phyloP scores from a whole-genome alignment of 495 filamentous ascomycete genomes.

The Aspergillus indologenus region DNA sequence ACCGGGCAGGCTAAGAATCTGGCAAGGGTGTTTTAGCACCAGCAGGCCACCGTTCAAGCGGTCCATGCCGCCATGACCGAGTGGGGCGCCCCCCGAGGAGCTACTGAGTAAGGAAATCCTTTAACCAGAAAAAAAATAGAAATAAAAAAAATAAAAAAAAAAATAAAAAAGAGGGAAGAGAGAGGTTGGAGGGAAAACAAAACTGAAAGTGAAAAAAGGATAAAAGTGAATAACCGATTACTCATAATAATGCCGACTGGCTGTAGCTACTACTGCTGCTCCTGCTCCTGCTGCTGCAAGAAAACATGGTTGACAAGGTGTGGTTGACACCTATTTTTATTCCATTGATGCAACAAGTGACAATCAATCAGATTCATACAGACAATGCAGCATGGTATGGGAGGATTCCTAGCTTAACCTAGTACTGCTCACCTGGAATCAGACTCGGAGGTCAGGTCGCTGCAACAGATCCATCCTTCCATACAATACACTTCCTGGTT shows the following conservation, averaged over 20 bases:
- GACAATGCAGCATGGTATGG: background rate
- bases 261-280: background rate
- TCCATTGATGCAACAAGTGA: background rate
- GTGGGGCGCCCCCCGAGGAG: conserved; percentile 21
- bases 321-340: background rate
- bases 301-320: no score
- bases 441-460: background rate
- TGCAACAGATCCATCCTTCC: background rate
- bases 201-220: background rate
- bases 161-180: background rate
- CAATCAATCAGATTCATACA: background rate
- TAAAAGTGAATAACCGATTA: background rate
- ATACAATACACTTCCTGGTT: background rate
- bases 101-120: conserved; percentile 7
- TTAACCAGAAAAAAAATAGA: conserved; percentile 10
- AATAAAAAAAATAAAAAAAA: conserved; percentile 8
- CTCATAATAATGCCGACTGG: background rate
- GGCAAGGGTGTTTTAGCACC: conserved; percentile 13
- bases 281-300: background rate
- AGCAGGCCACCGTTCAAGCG: conserved; percentile 33
- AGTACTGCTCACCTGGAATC: background rate
- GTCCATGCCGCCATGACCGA: conserved; percentile 30
- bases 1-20: conserved; percentile 11
- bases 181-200: no score
- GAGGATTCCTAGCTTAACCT: background rate